Conservation (phyloP, 495 filamentous ascomycete genomes). For the Aspergillus ostianus region DNA sequence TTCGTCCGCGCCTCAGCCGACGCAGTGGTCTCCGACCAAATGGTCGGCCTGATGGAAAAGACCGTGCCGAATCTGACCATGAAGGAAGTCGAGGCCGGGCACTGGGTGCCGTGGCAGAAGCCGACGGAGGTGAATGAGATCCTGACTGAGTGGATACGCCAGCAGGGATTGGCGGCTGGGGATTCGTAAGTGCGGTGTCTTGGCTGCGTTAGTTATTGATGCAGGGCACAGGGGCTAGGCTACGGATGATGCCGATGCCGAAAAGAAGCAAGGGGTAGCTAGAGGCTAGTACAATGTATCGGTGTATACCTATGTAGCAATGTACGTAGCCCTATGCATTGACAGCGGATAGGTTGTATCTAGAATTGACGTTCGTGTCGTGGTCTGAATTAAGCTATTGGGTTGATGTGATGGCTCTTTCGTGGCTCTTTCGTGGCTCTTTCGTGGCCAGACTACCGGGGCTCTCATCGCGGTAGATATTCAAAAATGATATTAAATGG, state of each 20-base stretch:
- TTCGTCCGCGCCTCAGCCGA: constrained; percentile 1
- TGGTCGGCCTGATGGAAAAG: constrained; percentile 2
- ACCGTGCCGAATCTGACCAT: constrained; percentile 3
- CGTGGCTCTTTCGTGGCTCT: neutral
- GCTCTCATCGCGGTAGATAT: too few relatives aligned
- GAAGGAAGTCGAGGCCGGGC: constrained; percentile 4
- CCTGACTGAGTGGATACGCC: constrained; percentile 8
- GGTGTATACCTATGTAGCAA: too few relatives aligned
- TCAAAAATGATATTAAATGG: too few relatives aligned
- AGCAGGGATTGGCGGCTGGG: constrained; percentile 1
- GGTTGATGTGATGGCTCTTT: neutral
- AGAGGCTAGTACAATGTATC: too few relatives aligned
- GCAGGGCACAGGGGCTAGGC: neutral
- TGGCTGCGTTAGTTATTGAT: neutral
- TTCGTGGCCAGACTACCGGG: neutral
- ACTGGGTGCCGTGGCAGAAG: constrained; percentile 8
- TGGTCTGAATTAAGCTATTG: too few relatives aligned
- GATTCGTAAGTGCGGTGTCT: neutral
- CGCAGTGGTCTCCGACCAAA: neutral
- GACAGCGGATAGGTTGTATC: neutral
- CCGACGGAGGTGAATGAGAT: constrained; percentile 4
- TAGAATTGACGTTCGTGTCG: neutral
- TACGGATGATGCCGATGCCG: too few relatives aligned
- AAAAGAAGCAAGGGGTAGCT: too few relatives aligned
- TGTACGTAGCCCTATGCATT: too few relatives aligned